phyloP scores from a whole-genome alignment of 495 filamentous ascomycete genomes.

The Venustampulla echinocandica region DNA sequence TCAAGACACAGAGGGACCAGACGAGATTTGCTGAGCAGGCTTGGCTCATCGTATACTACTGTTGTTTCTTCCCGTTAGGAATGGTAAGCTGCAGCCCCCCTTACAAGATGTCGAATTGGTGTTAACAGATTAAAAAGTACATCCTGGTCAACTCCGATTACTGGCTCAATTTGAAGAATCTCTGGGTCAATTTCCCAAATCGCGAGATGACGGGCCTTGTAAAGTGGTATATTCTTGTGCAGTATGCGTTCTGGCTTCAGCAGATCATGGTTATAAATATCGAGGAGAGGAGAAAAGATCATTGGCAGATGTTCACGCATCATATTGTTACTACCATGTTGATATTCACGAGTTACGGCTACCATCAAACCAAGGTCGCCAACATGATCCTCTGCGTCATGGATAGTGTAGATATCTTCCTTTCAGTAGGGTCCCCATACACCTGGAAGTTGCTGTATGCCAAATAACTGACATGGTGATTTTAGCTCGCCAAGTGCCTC shows the following conservation, averaged over 20 bases:
- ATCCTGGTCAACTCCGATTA: slow-evolving; percentile 69
- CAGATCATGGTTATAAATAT: slow-evolving; percentile 91
- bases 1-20: slow-evolving; percentile 62
- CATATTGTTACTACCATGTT: slow-evolving; percentile 82
- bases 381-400: slow-evolving; percentile 85
- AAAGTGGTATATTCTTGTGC: slow-evolving; percentile 88
- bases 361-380: slow-evolving; percentile 75
- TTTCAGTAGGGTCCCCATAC: slow-evolving; percentile 58
- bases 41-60: slow-evolving; percentile 78
- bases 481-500: slow-evolving; percentile 82
- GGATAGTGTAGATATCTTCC: slow-evolving; percentile 84
- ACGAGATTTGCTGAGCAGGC: slow-evolving; percentile 87
- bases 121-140: slow-evolving; percentile 51
- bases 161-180: slow-evolving; percentile 63
- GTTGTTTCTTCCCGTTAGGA: slow-evolving; percentile 70
- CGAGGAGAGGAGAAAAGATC: slow-evolving; percentile 87
- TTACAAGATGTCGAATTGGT: not conserved
- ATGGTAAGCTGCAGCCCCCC: slow-evolving; percentile 51
- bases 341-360: slow-evolving; percentile 71
- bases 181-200: slow-evolving; percentile 79
- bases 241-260: slow-evolving; percentile 90
- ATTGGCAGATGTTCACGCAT: slow-evolving; percentile 91
- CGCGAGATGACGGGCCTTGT: slow-evolving; percentile 60
- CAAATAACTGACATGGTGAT: not conserved
- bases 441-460: not conserved